Conservation (phyloP, 352 stramenopile species). For the Pelagophyceae sp. region DNA sequence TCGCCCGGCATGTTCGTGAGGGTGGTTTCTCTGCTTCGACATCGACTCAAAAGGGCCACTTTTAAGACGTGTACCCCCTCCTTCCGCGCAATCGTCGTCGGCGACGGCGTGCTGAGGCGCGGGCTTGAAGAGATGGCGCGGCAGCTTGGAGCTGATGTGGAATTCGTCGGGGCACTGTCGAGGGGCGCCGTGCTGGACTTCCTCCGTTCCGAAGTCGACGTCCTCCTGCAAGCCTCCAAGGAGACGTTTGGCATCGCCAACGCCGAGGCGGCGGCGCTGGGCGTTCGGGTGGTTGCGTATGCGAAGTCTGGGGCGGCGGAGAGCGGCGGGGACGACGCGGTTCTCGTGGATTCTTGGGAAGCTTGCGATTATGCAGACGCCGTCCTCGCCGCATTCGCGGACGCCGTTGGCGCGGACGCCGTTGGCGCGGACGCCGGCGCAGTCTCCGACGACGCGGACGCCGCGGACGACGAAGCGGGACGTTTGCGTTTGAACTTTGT, state of each 20-base stretch:
- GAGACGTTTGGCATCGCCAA: slow-evolving; percentile 10
- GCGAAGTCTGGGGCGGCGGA: not conserved
- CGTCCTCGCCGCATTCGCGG: too few species aligned
- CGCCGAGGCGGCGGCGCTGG: not conserved
- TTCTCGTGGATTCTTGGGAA: not conserved
- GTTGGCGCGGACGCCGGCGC: too few species aligned
- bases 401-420: too few species aligned
- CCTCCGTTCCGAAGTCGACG: slow-evolving; percentile 1
- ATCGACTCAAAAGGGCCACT: not conserved
- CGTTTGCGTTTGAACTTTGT: slow-evolving; percentile 32
- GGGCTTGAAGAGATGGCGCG: not conserved
- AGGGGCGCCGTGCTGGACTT: not conserved
- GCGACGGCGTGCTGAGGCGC: not conserved
- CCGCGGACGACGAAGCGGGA: too few species aligned
- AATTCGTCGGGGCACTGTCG: not conserved
- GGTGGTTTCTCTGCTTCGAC: not conserved
- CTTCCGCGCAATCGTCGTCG: not conserved
- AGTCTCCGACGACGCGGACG: too few species aligned
- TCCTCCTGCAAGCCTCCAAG: not conserved
- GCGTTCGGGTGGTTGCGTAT: not conserved
- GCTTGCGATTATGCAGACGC: not conserved
- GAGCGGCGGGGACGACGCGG: not conserved
- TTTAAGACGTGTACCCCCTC: too few species aligned
- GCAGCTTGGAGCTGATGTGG: not conserved
- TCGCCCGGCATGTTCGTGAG: slow-evolving; percentile 5